Conservation (phyloP, 2,329 filamentous ascomycete species). For the Fusarium buharicum region DNA sequence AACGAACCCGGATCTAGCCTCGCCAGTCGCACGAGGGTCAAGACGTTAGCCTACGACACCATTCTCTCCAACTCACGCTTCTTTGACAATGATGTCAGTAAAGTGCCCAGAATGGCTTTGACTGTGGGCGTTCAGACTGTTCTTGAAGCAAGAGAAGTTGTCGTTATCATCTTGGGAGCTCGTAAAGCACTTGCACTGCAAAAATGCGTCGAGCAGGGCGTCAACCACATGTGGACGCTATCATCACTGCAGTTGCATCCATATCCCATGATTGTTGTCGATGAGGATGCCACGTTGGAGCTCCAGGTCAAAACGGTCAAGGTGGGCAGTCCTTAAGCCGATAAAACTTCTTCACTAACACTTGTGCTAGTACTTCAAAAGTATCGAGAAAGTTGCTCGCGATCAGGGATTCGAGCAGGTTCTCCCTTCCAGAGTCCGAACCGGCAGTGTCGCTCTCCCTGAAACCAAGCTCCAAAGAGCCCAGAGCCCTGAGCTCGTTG, state of each 20-base stretch:
- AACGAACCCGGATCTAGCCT: constrained; percentile 88
- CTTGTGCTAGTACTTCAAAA: constrained; percentile 70
- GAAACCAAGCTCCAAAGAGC: constrained; percentile 57
- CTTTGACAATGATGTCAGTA: constrained; percentile 77
- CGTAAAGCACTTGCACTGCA: constrained; percentile 84
- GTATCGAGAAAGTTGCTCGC: constrained; percentile 72
- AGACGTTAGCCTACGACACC: constrained; percentile 88
- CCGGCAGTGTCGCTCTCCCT: constrained; percentile 56
- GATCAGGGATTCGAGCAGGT: constrained; percentile 68
- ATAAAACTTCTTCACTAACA: background rate
- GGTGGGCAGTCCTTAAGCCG: constrained; percentile 48
- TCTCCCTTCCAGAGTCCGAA: constrained; percentile 66
- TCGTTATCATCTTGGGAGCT: constrained; percentile 83
- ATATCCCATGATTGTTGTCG: constrained; percentile 83
- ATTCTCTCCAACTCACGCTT: constrained; percentile 87
- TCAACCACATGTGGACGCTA: constrained; percentile 93
- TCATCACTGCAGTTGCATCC: constrained; percentile 83
- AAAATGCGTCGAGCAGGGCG: constrained; percentile 80
- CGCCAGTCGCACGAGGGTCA: constrained; percentile 81
- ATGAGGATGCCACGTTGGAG: constrained; percentile 81
- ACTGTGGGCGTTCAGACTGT: constrained; percentile 88
- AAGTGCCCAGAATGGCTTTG: constrained; percentile 83
- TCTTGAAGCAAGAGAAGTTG: constrained; percentile 81
- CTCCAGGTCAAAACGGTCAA: constrained; percentile 79
- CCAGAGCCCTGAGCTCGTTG: constrained; percentile 58